Evolutionary conservation across 169 alveolate genomes (phyloP).

Genomic region (Plasmodium berghei): DNA sequence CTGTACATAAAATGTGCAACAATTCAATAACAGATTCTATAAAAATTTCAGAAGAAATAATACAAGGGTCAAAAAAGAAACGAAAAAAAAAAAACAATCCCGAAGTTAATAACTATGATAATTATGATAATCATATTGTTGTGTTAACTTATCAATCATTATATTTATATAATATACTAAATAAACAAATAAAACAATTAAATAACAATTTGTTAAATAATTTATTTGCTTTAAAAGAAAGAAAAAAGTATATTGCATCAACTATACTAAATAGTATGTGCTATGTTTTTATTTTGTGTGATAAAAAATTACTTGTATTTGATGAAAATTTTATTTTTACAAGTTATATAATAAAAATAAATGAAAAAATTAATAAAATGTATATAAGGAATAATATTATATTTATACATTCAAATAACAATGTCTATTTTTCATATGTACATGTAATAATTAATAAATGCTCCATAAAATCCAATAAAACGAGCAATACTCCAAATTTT

Average conservation of each 20-base stretch:
- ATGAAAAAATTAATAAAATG: conserved; percentile 39
- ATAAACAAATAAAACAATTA: conserved; percentile 15
- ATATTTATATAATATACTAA: conserved; percentile 36
- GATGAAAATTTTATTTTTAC: conserved; percentile 7
- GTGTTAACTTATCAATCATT: conserved; percentile 31
- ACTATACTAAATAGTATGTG: conserved; percentile 2
- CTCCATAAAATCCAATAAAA: background rate
- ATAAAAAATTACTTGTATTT: conserved; percentile 38
- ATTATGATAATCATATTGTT: conserved; percentile 21
- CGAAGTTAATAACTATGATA: too few species aligned
- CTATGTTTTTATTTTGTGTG: conserved; percentile 46
- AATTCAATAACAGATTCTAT: too few species aligned
- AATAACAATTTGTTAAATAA: conserved; percentile 22
- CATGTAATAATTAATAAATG: background rate
- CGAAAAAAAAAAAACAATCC: background rate
- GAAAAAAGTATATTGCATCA: conserved; percentile 33
- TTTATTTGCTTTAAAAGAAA: conserved; percentile 27
- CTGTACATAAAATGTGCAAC: too few species aligned
- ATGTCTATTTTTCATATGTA: conserved; percentile 25
- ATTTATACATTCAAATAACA: conserved; percentile 37
- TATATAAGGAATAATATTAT: conserved; percentile 19
- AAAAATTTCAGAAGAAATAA: background rate
- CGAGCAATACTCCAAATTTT: background rate
- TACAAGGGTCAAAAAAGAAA: background rate
- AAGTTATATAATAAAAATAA: conserved; percentile 12